Evolutionary conservation across 768 basidiomycete genomes (phyloP).

Genomic region (Cyclocybe aegerita): DNA sequence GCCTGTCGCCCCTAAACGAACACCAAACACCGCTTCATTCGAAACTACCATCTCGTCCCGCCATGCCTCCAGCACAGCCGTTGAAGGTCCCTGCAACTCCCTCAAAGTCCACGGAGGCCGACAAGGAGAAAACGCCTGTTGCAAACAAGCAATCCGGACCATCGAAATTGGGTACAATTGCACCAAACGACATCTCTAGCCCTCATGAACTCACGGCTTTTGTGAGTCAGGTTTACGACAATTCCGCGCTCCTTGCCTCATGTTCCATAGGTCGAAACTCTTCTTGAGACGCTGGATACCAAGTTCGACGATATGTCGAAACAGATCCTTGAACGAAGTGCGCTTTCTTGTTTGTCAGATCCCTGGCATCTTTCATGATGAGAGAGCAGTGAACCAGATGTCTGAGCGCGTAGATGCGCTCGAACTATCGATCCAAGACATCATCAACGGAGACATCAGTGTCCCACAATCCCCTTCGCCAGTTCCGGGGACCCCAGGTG

Average conservation of each 20-base stretch:
- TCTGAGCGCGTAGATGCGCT: constrained; percentile 87
- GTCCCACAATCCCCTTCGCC: constrained; percentile 61
- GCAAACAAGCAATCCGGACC: constrained; percentile 39
- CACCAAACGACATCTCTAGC: constrained; percentile 74
- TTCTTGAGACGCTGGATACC: constrained; percentile 84
- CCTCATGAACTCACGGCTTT: constrained; percentile 95
- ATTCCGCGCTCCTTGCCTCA: constrained; percentile 2
- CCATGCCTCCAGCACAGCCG: constrained; percentile 55
- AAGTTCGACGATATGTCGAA: constrained; percentile 94
- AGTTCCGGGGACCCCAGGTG: constrained; percentile 30
- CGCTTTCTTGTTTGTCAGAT: constrained; percentile 25
- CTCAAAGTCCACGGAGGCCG: constrained; percentile 40
- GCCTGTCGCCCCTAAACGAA: too few species aligned
- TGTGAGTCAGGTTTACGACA: constrained; percentile 47
- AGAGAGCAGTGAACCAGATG: constrained; percentile 81
- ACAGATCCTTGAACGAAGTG: constrained; percentile 84
- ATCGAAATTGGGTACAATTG: constrained; percentile 39
- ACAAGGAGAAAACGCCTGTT: constrained; percentile 55
- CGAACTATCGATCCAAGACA: constrained; percentile 89
- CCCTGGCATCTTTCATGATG: constrained; percentile 2
- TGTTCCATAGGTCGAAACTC: constrained; percentile 70
- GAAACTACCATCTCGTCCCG: too few species aligned
- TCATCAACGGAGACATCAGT: constrained; percentile 76
- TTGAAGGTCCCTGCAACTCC: constrained; percentile 66
- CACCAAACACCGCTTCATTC: too few species aligned